Conservation (phyloP, 345 rosid species). For the Noccaea caerulescens region DNA sequence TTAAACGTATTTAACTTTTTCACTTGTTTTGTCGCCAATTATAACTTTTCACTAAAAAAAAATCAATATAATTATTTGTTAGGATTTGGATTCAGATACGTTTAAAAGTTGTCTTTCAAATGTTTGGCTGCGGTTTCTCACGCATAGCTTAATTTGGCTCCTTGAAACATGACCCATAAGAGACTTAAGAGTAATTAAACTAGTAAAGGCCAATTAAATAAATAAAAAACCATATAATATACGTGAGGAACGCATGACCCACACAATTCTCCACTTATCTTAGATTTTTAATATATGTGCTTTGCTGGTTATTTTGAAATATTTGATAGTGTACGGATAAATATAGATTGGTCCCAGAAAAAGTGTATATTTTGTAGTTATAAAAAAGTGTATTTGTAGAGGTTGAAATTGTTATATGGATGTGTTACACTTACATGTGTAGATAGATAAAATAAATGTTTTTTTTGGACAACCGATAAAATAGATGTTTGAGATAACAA, state of each 20-base stretch:
- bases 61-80: conserved; percentile 19
- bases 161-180: conserved; percentile 45
- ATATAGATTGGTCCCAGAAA: conserved; percentile 35
- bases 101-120: conserved; percentile 41
- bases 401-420: conserved; percentile 23
- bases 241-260: conserved; percentile 31
- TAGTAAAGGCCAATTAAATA: conserved; percentile 34
- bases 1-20: conserved; percentile 17
- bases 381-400: conserved; percentile 21
- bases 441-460: conserved; percentile 31
- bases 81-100: conserved; percentile 38
- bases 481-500: background rate
- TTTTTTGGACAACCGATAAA: conserved; percentile 8
- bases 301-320: background rate
- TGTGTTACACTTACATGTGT: conserved; percentile 23
- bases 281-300: background rate
- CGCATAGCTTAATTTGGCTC: conserved; percentile 46
- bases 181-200: conserved; percentile 24
- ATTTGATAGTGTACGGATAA: conserved; percentile 37
- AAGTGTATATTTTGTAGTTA: conserved; percentile 33
- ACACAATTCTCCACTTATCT: conserved; percentile 13
- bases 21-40: conserved; percentile 4
- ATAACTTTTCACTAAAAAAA: background rate
- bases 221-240: conserved; percentile 12
- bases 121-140: conserved; percentile 46